Conservation (phyloP, 768 basidiomycete genomes). For the Russula ochroleuca region DNA sequence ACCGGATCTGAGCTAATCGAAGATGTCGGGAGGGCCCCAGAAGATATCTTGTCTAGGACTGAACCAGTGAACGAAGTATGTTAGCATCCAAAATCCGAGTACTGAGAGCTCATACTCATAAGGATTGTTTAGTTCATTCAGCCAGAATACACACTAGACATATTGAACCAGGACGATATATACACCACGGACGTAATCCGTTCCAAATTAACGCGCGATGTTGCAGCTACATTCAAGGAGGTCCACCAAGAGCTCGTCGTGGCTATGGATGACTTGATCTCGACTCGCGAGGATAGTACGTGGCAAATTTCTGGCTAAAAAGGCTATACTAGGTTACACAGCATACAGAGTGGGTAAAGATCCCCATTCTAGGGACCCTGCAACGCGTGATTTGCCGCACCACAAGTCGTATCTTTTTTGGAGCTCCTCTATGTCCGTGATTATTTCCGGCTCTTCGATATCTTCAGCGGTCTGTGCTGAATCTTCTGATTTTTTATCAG, state of each 20-base stretch:
- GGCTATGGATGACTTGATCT: neutral
- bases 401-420: conserved; percentile 29
- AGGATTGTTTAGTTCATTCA: neutral
- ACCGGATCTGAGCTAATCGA: neutral
- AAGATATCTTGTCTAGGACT: neutral
- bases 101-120: neutral
- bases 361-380: conserved; percentile 28
- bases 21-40: neutral
- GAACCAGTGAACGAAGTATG: neutral
- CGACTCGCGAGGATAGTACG: neutral
- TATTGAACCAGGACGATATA: too few relatives aligned
- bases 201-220: too few relatives aligned
- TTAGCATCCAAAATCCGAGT: neutral
- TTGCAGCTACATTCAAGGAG: neutral
- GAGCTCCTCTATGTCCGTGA: conserved; percentile 39
- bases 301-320: neutral
- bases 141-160: too few relatives aligned
- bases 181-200: too few relatives aligned
- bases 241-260: neutral
- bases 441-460: too few relatives aligned
- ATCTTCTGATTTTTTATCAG: conserved; percentile 30
- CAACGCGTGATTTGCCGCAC: conserved; percentile 15
- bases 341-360: conserved; percentile 37
- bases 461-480: neutral
- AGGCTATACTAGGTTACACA: neutral